Evolutionary conservation across 202 grass and related monocot species (phyloP), one percentile per base, ranked within the genome.

Genomic region (Digitaria exilis): DNA sequence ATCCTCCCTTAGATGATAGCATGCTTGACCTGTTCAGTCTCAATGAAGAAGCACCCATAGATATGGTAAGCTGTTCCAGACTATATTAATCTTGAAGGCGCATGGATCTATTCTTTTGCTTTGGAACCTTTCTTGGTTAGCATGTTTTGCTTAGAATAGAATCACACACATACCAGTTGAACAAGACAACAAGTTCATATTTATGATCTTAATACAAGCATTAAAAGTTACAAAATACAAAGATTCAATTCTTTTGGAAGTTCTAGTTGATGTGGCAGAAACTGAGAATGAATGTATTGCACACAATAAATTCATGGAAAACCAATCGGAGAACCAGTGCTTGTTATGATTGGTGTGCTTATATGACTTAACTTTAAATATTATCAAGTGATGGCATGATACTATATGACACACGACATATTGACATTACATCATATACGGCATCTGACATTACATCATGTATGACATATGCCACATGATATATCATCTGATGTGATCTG

Each of bases 171-270:
- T 71, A 48, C 6, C 14, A 18, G 66, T 28, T 66, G 59, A 66
- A 18, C 22, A 78, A 50, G 26, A 60, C 59, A 66, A 18, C 22
- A 78, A 50, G 26, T 69, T 69, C 86, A 74, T 32, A 63, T 72
- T 71, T 44, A 65, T 70, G 59, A 58, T 80, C 56, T 65, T 75
- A 21, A 26, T 66, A 67, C 67, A 21, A 58, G n/a, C 31, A 58
- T 44, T 65, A 66, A 42, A 60, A 70, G 48, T 63, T 57, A 41
- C 54, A 87, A 71, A 39, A n/a, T 8, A 17, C 6, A 1, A 75
- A 30, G 21, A 35, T 6, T 25, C 18, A 10, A 25, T 34, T 24
- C 21, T 13, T 64, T 57, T n/a, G 48, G 17, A 9, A 76, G 12
- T 57, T 45, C 19, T 25, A 45, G 24, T 43, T n/a, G 56, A 65